phyloP scores from a whole-genome alignment of 805 yeast species.

The Pichia cephalocereana region DNA sequence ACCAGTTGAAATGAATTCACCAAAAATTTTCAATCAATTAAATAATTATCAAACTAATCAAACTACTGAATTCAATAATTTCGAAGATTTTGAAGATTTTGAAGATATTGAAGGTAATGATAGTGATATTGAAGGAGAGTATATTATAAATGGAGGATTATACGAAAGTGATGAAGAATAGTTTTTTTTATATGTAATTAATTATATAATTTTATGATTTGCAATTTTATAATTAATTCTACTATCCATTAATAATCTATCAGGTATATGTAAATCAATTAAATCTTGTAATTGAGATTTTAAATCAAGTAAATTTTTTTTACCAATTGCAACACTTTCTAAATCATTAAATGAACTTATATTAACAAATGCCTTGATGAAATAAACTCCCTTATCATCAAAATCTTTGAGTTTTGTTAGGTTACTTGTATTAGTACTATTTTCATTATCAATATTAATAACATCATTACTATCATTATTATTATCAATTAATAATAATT shows the following conservation, averaged over 20 bases:
- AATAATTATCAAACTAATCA: background rate
- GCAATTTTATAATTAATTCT: conserved; percentile 39
- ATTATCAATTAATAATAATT: conserved; percentile 32
- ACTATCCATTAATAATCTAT: conserved; percentile 73
- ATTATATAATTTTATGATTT: background rate
- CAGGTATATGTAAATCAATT: conserved; percentile 64
- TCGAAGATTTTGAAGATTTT: conserved; percentile 14
- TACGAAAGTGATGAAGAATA: conserved; percentile 1
- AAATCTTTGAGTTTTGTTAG: conserved; percentile 16
- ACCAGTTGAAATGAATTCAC: background rate
- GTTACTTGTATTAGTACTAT: conserved; percentile 3
- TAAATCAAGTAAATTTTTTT: conserved; percentile 49
- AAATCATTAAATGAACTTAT: conserved; percentile 67
- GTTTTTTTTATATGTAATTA: conserved; percentile 11
- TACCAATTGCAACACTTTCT: conserved; percentile 57
- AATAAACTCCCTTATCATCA: conserved; percentile 47
- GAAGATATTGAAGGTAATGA: background rate
- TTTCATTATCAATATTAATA: conserved; percentile 5
- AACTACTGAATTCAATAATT: conserved; percentile 15
- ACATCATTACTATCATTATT: background rate
- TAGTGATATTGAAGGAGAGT: conserved; percentile 12
- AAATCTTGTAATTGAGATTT: conserved; percentile 62
- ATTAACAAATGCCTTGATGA: conserved; percentile 60
- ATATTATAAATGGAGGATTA: conserved; percentile 10
- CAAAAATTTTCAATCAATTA: too few relatives aligned